Conservation (phyloP, 2,329 filamentous ascomycete genomes). For the Nemania diffusa region DNA sequence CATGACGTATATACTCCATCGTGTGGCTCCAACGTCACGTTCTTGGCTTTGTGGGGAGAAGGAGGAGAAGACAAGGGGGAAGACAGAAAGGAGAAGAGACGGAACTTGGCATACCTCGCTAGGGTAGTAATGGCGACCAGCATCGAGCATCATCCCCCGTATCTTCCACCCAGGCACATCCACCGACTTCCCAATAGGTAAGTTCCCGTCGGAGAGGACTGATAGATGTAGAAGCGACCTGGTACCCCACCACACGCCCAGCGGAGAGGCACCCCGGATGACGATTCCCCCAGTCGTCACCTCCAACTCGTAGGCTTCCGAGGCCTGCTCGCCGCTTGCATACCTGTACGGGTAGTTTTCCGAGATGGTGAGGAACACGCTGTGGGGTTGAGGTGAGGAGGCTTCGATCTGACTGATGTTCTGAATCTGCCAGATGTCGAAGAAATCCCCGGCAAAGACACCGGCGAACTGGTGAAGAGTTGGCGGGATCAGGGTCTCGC, state of each 20-base stretch:
- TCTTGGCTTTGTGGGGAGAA: neutral
- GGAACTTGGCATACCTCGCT: slow-evolving; percentile 47
- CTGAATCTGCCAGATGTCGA: slow-evolving; percentile 43
- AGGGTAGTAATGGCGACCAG: slow-evolving; percentile 66
- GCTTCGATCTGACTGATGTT: slow-evolving; percentile 46
- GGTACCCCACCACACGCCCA: slow-evolving; percentile 69
- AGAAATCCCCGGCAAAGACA: slow-evolving; percentile 56
- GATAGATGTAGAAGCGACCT: slow-evolving; percentile 64
- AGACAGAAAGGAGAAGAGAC: neutral
- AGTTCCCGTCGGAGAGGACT: slow-evolving; percentile 51
- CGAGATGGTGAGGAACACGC: slow-evolving; percentile 60
- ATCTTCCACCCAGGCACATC: slow-evolving; percentile 64
- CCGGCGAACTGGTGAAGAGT: slow-evolving; percentile 59
- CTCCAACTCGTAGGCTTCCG: slow-evolving; percentile 61
- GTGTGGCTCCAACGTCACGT: neutral
- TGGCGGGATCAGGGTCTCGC: slow-evolving; percentile 63
- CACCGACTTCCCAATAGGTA: slow-evolving; percentile 56
- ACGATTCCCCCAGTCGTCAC: slow-evolving; percentile 54
- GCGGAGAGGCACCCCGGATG: slow-evolving; percentile 63
- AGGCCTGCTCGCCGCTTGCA: slow-evolving; percentile 57
- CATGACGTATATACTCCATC: neutral
- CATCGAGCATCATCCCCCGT: slow-evolving; percentile 62
- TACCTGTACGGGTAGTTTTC: slow-evolving; percentile 54
- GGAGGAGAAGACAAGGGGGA: neutral
- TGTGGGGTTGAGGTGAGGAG: slow-evolving; percentile 32